These are phyloP conservation scores for Urostyla sp. DNA, from an alignment of 73 alveolate species.

Conservation along the genomic window DNA sequence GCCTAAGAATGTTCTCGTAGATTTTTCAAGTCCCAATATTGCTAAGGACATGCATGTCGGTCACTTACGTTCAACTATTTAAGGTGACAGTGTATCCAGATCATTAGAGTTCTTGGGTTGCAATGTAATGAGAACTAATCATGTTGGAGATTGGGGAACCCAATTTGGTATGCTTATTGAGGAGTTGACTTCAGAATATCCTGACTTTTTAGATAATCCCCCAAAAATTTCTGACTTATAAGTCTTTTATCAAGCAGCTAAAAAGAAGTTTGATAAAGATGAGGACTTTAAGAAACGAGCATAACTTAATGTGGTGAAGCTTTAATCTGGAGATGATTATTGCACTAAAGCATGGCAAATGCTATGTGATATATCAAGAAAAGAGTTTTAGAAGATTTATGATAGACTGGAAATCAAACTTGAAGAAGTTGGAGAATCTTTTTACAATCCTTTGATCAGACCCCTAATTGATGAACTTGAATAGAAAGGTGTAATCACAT, in stretches of 20 bases:
- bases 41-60: conserved; percentile 99
- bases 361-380: conserved; percentile 95
- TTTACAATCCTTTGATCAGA: conserved; percentile 93
- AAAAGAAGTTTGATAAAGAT: conserved; percentile 93
- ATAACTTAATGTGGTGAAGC: conserved; percentile 92
- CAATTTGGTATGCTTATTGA: conserved; percentile 99
- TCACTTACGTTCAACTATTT: conserved; percentile 98
- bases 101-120: conserved; percentile 97
- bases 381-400: conserved; percentile 91
- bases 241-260: conserved; percentile 95
- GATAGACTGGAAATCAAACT: conserved; percentile 86
- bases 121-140: conserved; percentile 95
- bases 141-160: conserved; percentile 99
- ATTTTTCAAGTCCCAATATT: conserved; percentile 98
- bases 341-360: conserved; percentile 95
- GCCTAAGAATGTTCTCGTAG: conserved; percentile 91
- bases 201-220: conserved; percentile 85
- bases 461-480: conserved; percentile 90
- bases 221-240: conserved; percentile 91
- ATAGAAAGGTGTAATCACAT: conserved; percentile 79
- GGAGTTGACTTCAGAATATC: conserved; percentile 89
- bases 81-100: conserved; percentile 98
- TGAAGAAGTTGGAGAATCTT: conserved; percentile 97
- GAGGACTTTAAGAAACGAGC: conserved; percentile 93
- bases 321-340: conserved; percentile 94